phyloP scores from a whole-genome alignment of 257 asterid species.

The Lantana camara region DNA sequence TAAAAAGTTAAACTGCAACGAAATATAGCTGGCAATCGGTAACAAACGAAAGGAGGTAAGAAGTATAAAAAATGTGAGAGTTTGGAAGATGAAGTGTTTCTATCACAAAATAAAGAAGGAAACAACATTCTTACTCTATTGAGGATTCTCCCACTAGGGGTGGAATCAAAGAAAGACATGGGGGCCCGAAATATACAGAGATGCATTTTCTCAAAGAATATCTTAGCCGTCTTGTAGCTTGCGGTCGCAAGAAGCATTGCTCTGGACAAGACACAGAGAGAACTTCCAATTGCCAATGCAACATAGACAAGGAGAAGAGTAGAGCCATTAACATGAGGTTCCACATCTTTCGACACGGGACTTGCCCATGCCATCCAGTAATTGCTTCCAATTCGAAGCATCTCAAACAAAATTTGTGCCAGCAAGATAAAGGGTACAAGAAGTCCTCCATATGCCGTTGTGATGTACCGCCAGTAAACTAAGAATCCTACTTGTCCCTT shows the following conservation, averaged over 20 bases:
- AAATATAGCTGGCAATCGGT: too few relatives aligned
- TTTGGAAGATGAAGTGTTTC: background rate
- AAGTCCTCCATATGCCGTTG: background rate
- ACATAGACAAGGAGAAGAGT: background rate
- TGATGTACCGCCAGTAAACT: background rate
- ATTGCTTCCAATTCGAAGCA: background rate
- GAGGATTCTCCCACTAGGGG: background rate
- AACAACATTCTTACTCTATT: background rate
- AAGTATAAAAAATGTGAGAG: too few relatives aligned
- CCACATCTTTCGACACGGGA: background rate
- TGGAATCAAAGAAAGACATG: background rate
- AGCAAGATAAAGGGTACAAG: background rate
- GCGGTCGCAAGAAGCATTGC: background rate
- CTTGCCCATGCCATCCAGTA: background rate
- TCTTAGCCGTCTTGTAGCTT: background rate
- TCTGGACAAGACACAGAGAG: background rate
- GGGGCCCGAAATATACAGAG: background rate
- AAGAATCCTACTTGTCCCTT: background rate
- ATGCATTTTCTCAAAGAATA: background rate
- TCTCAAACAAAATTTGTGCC: background rate
- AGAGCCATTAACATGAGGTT: background rate
- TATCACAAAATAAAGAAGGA: background rate
- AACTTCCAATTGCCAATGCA: background rate
- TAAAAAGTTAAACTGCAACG: too few relatives aligned
- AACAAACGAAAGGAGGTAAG: too few relatives aligned